Conservation (phyloP, 306 rosid species). For the Crotalaria pallida region DNA sequence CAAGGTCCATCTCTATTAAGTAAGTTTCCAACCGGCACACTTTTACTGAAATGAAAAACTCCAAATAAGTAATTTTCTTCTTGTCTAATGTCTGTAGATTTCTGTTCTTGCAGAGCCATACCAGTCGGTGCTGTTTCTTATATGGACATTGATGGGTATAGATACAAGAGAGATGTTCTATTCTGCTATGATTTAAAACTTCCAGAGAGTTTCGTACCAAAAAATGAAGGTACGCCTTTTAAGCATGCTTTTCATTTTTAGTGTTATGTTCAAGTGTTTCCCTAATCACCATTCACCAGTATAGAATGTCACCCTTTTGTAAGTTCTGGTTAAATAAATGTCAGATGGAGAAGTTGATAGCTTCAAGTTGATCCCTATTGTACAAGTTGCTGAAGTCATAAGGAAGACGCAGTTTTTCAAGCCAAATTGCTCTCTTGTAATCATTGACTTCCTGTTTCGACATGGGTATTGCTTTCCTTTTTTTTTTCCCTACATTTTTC, state of each 20-base stretch:
- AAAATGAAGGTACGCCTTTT: constrained; percentile 62
- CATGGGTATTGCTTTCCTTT: constrained; percentile 57
- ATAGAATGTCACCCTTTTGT: background rate
- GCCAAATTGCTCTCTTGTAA: constrained; percentile 69
- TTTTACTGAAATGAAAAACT: background rate
- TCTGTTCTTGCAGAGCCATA: constrained; percentile 50
- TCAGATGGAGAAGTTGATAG: constrained; percentile 92
- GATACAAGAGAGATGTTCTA: constrained; percentile 69
- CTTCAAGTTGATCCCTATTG: constrained; percentile 65
- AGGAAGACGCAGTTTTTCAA: constrained; percentile 58
- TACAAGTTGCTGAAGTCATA: constrained; percentile 62
- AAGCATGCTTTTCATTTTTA: background rate
- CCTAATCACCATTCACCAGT: background rate
- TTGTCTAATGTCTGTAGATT: constrained; percentile 20
- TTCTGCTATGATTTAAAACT: constrained; percentile 90
- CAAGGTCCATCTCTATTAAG: constrained; percentile 62
- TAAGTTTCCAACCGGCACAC: constrained; percentile 25
- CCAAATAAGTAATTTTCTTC: background rate
- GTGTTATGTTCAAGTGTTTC: background rate
- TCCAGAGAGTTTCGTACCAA: constrained; percentile 62
- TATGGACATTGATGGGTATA: constrained; percentile 68
- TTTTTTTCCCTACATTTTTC: background rate
- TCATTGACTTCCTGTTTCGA: constrained; percentile 68
- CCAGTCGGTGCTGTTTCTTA: constrained; percentile 82
- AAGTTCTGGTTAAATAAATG: constrained; percentile 16